Base-by-base conservation (phyloP, 352 stramenopile genomes). In the Pythium vanterpoolii region DNA sequence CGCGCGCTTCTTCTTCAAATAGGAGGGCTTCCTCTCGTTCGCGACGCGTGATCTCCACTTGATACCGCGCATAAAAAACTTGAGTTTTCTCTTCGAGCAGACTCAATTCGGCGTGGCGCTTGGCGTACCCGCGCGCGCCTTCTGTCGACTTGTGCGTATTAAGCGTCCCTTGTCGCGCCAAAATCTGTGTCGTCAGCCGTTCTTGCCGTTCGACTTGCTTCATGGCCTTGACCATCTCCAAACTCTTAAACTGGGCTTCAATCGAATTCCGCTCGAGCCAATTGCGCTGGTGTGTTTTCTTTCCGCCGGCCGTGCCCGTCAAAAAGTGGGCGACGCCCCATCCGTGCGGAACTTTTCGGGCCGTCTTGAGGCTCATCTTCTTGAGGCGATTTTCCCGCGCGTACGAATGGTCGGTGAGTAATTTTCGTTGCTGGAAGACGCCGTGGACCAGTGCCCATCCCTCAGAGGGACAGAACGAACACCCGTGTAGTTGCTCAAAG, bases 241-340 rank as follows among this genome's bases (percentile, higher is more conserved):
- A 42, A 54, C 67, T 87, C 47, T 90, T 91, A 56, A 86, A 93
- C 24, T 84, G 79, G 13, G 84, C 70, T 61, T 90, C 78, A 31
- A 91, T 64, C 9, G 78, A 85, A 48, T 90, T 86, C 1, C 76
- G 68, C 51, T 83, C 62, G 21, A 87, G 65, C 84, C 84, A 93
- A 54, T 82, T 83, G 40, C 65, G 61, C 30, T 62, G 40, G 21
- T 69, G 71, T 4, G 57, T 81, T 6, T 60, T 83, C n/a, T 67
- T 53, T 0, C 38, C 36, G 24, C 54, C 67, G 7, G 66, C 69
- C 45, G 66, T 58, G 1, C 77, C 81, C 0, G 71, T 79, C 24
- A 93, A 33, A 49, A 93, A 87, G 50, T 90, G 82, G 4, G 84
- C 84, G 7, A 93, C 78, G 16, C 82, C 84, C 79, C 79, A 93